These are phyloP conservation scores for Phalaenopsis hybrid DNA, from an alignment of 116 monocot genomes.

Conservation along the genomic window DNA sequence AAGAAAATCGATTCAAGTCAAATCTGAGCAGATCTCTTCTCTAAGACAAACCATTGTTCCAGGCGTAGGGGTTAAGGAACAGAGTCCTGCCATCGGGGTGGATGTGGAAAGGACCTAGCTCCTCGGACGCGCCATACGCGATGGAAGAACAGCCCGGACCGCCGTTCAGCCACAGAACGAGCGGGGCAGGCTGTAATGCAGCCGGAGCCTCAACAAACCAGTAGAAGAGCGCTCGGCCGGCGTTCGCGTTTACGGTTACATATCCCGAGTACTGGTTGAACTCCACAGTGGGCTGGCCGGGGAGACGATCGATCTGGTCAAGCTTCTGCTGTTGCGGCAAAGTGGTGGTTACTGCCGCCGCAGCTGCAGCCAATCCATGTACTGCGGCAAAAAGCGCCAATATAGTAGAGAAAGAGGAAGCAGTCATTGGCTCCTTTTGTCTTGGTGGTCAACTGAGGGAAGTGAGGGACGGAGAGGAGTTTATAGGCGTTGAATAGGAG, in stretches of 20 bases:
- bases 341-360: neutral
- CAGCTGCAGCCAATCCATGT: neutral
- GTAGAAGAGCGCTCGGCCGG: constrained; percentile 62
- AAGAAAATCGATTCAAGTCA: neutral
- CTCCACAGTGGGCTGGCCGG: constrained; percentile 48
- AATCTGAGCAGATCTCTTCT: neutral
- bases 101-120: constrained; percentile 61
- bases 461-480: neutral
- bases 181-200: constrained; percentile 19
- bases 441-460: neutral
- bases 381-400: neutral
- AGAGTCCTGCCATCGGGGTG: constrained; percentile 51
- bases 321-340: constrained; percentile 12
- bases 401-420: neutral
- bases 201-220: constrained; percentile 42
- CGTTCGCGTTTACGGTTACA: constrained; percentile 35
- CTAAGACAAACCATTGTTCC: constrained; percentile 52
- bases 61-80: constrained; percentile 51
- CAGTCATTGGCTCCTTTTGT: constrained; percentile 4
- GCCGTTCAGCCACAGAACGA: constrained; percentile 71
- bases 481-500: constrained; percentile 3
- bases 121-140: constrained; percentile 51
- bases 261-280: constrained; percentile 66
- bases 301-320: constrained; percentile 43
- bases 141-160: constrained; percentile 69